These are phyloP conservation scores for Calonectria fujianensis DNA, from an alignment of 2,329 filamentous ascomycete species.

Conservation along the genomic window DNA sequence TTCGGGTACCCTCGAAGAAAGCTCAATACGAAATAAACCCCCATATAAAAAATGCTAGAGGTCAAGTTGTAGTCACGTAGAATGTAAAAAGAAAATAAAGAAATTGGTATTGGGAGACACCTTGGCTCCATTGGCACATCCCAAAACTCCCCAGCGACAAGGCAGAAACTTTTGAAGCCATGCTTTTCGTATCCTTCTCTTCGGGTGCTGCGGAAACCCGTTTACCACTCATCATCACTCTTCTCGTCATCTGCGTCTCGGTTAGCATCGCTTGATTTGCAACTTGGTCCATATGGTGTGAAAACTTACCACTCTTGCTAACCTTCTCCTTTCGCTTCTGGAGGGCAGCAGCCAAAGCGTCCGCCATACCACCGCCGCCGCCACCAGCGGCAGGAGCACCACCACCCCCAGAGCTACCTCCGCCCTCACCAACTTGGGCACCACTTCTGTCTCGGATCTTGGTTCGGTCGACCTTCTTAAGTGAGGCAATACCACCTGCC, in stretches of 20 bases:
- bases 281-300: not conserved
- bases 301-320: constrained; percentile 91
- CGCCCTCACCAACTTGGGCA: constrained; percentile 75
- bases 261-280: constrained; percentile 35
- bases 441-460: constrained; percentile 84
- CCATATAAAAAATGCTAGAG: constrained; percentile 24
- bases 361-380: constrained; percentile 83
- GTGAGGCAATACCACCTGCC: constrained; percentile 77
- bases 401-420: constrained; percentile 66
- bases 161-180: constrained; percentile 39
- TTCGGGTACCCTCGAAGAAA: constrained; percentile 44
- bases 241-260: constrained; percentile 80
- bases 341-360: constrained; percentile 85
- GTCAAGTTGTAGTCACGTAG: constrained; percentile 32
- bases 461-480: constrained; percentile 84
- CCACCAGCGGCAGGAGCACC: constrained; percentile 65
- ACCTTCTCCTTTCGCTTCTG: constrained; percentile 95
- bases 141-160: constrained; percentile 34
- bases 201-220: constrained; percentile 26
- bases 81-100: constrained; percentile 35
- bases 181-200: constrained; percentile 43
- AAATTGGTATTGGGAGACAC: constrained; percentile 27
- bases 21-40: constrained; percentile 31
- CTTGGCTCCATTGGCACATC: constrained; percentile 31
- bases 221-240: constrained; percentile 84